Evolutionary conservation across 306 rosid genomes (phyloP), one percentile per base, ranked within the genome.

Genomic region (Quercus glauca): DNA sequence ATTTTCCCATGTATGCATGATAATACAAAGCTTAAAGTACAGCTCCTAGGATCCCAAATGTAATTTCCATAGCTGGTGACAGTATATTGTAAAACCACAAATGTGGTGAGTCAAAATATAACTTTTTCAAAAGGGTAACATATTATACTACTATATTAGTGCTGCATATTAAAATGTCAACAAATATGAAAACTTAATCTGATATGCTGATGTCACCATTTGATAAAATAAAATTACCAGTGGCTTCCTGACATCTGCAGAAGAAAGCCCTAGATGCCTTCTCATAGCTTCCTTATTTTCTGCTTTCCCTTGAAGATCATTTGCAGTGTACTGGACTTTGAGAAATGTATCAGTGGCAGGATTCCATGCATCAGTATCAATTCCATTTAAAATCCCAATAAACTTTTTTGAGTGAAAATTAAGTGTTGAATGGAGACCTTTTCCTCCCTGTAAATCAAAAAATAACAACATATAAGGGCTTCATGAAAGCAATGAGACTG

Each of bases 351-450:
- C 98, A 11, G 90, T 89, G 63, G 93, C 82, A 71, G 99, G 99
- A 85, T 95, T 90, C 99, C 99, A 95, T 58, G 88, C 83, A 83
- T 93, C 99, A 56, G 91, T 83, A 82, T 95, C 99, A 74, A 95
- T 93, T 73, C 99, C 99, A 87, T 95, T 95, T 45, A 95, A 87
- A 89, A 95, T 78, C 70, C 99, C 99, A 63, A 88, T 31, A 76
- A 95, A 95, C 89, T 95, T 95, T 84, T 85, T 95, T 57, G 96
- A 81, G 87, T 95, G 96, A 69, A 86, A 49, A 63, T 91, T 80
- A 55, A 95, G 94, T 45, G 97, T 93, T 64, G 96, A 88, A 87
- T 95, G 93, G 63, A 95, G 98, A 77, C 99, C 97, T 6, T 73
- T 80, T 57, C 99, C 99, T 84, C 94, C 94, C 99, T 93, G 88